These are phyloP conservation scores for Scheffersomyces insectosa DNA, from an alignment of 1,139 yeast genomes.

Conservation along the genomic window DNA sequence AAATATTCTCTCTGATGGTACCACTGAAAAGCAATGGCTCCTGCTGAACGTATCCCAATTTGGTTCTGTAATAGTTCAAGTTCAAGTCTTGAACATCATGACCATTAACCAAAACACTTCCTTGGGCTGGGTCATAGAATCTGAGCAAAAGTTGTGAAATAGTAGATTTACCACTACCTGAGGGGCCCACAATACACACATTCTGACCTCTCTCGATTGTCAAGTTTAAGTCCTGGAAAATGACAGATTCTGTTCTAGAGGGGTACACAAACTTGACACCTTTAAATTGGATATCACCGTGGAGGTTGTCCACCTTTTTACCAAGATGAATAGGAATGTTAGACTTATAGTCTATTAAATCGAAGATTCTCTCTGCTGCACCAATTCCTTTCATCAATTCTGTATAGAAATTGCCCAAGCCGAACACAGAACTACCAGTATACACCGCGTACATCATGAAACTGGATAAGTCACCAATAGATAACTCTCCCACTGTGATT, in stretches of 20 bases:
- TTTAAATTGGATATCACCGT: constrained; percentile 56
- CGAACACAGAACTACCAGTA: constrained; percentile 88
- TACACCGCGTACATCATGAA: constrained; percentile 93
- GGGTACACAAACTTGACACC: constrained; percentile 80
- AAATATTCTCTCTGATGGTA: constrained; percentile 80
- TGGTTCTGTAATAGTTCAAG: constrained; percentile 69
- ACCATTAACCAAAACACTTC: constrained; percentile 67
- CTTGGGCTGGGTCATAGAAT: constrained; percentile 76
- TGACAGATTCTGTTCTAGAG: constrained; percentile 72
- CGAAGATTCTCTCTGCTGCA: constrained; percentile 91
- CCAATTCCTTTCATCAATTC: constrained; percentile 97
- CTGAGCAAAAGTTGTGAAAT: constrained; percentile 76
- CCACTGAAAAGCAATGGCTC: constrained; percentile 94
- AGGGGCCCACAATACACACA: constrained; percentile 93
- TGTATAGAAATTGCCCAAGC: constrained; percentile 85
- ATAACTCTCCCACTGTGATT: constrained; percentile 67
- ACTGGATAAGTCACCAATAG: constrained; percentile 89
- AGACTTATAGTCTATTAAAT: constrained; percentile 77
- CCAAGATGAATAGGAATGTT: constrained; percentile 67
- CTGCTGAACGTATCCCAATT: constrained; percentile 88
- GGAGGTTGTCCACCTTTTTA: constrained; percentile 29
- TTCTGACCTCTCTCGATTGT: constrained; percentile 80
- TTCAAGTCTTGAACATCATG: constrained; percentile 67
- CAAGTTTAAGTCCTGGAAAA: constrained; percentile 67
- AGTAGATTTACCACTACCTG: constrained; percentile 95